Base-by-base conservation (phyloP, 805 yeast species). In the Wickerhamiella australiensis region DNA sequence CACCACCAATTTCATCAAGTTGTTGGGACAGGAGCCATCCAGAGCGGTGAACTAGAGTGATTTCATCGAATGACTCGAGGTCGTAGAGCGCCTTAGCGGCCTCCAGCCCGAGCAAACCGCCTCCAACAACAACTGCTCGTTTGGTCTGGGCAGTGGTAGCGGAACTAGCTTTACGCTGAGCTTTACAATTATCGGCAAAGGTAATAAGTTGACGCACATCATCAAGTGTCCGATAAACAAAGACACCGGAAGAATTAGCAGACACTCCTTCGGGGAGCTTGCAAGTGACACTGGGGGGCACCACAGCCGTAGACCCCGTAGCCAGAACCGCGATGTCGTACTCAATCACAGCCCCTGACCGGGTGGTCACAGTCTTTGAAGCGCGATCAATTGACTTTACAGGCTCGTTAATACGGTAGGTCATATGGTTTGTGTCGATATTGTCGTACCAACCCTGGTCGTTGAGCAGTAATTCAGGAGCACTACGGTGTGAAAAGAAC, bases 81-180 rank as follows among this genome's bases (percentile, higher is more conserved):
- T 66, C 69, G 11, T 56, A 53, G 17, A 66, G 52, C 2, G 69
- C 69, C 49, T 66, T 65, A 15, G 68, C 69, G 15, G 70, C 70
- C 49, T 66, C 69, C 18, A 66, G 52, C 8, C 68, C 68, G 13
- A 64, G 51, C 2, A 65, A 53, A 6, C 68, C 68, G 46, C 68
- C 68, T 27, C 65, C 69, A 40, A 64, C 66, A 38, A 64, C 66
- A 20, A 63, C 54, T 1, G 67, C 67, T 17, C 60, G 52, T 41
- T 58, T 57, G 3, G 38, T n/a, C n/a, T n/a, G n/a, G n/a, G n/a
- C n/a, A n/a, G n/a, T n/a, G n/a, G n/a, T n/a, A n/a, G n/a, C n/a
- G n/a, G 38, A 17, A 25, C 17, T 12, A 35, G 50, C 13, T 51
- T 50, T 26, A 26, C 12, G 13, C 5, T 46, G 18, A 9, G 50